These are phyloP conservation scores for Bruguiera parviflora DNA, from an alignment of 345 rosid genomes.

Conservation along the genomic window DNA sequence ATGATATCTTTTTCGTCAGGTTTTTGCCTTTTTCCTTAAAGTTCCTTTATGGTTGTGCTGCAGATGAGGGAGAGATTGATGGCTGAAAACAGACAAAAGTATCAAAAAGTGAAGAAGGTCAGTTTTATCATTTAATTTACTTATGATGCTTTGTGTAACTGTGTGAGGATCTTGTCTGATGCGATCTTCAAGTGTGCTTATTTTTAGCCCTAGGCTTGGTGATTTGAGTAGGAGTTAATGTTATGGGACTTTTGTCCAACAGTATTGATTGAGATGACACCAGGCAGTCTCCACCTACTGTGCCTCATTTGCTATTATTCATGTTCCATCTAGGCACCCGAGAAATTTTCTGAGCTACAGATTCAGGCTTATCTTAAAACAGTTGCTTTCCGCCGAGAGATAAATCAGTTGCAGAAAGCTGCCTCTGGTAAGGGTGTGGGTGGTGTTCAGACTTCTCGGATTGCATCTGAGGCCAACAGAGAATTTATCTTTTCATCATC, in stretches of 20 bases:
- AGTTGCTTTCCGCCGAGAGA: conserved; percentile 93
- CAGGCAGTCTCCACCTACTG: background rate
- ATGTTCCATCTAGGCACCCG: conserved; percentile 59
- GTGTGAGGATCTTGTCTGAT: background rate
- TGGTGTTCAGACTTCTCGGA: conserved; percentile 85
- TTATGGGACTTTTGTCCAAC: background rate
- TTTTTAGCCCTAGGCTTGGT: background rate
- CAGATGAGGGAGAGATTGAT: conserved; percentile 95
- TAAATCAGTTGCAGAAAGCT: conserved; percentile 84
- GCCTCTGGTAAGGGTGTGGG: conserved; percentile 81
- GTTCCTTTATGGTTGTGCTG: conserved; percentile 9
- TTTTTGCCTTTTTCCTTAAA: conserved; percentile 11
- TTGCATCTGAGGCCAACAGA: conserved; percentile 93
- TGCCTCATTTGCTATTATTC: background rate
- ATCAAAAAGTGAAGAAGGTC: conserved; percentile 97
- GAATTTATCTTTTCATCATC: conserved; percentile 91
- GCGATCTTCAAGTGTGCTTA: background rate
- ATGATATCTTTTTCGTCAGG: conserved; percentile 9
- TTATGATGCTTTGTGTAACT: background rate
- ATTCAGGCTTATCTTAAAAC: conserved; percentile 91
- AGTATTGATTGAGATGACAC: background rate
- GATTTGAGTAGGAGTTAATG: background rate
- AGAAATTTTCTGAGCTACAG: conserved; percentile 88
- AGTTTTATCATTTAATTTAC: conserved; percentile 11
- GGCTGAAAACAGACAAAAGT: conserved; percentile 93